Evolutionary conservation across 495 filamentous ascomycete genomes (phyloP), one percentile per base, ranked within the genome.

Genomic region (Saxophila tyrrhenica): DNA sequence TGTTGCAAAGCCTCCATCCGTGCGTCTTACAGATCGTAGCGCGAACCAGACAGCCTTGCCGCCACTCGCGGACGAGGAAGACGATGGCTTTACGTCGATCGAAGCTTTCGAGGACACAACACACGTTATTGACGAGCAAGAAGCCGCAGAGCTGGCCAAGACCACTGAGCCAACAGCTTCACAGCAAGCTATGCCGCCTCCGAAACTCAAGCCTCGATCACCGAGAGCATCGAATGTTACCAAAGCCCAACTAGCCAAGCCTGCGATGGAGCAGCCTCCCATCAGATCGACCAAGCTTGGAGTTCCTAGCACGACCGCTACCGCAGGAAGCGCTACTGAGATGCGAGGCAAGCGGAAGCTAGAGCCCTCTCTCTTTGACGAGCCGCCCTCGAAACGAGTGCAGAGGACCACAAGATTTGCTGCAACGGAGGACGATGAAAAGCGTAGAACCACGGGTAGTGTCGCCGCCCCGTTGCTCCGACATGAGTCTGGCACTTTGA

Each of bases 121-220:
- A 1, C 10, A 22, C 10, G 41, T 44, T 13, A 7, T 13, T 1
- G 47, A 50, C 5, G 54, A 35, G 19, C n/a, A 29, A 43, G 16
- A 3, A 22, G 54, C 20, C 25, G 19, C 22, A 20, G 17, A 10
- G 45, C 13, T 22, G 41, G 41, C 41, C 41, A 17, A 1, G 35
- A 25, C 8, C 19, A 25, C 24, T 19, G 17, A 17, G 16, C 49
- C 19, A 25, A 51, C 55, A 20, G 56, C 50, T 22, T 59, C 56
- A 13, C 56, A 59, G 25, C 25, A 17, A 7, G 51, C 46, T 1
- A 59, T 59, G 56, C 56, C 51, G 2, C 56, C 56, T 42, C 56
- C 56, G 11, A 32, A 42, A 11, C 2, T 25, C n/a, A 57, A 47
- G 25, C 11, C 29, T 20, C 29, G 13, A 5, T 13, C 5, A 13